Evolutionary conservation across 768 basidiomycete genomes (phyloP), one percentile per base, ranked within the genome.

Genomic region (Boletus subcaerulescens): DNA sequence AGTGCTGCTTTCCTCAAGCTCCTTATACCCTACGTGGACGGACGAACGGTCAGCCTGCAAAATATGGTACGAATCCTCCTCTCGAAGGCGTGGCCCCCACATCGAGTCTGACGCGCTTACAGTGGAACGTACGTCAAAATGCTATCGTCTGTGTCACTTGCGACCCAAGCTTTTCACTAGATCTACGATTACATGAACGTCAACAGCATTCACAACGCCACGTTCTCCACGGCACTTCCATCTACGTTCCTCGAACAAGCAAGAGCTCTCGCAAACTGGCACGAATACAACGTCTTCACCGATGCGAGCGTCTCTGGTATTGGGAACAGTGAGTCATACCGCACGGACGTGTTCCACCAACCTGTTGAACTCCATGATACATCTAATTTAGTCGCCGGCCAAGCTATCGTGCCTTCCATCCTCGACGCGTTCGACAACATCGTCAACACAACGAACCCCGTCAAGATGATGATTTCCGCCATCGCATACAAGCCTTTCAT

Each of bases 401-500:
- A 77, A 35, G 77, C 87, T 0, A 76, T 90, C 57, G 63, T 86
- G 5, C 84, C 87, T 0, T 76, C 78, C 8, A 80, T 92, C 55
- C 57, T 89, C 13, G 61, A 73, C 33, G 79, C 80, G 8, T 73
- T 91, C 32, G 63, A 73, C 0, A 71, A 71, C 11, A 84, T 91
- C 67, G 71, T 71, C 9, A 77, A 83, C 59, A 42, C 69, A 4
- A 72, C 75, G 3, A 75, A 82, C 55, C 79, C 84, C 0, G 61
- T 84, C 52, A 84, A 85, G 65, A 63, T 92, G 40, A 68, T 76
- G 24, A 80, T 86, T 59, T 74, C 81, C 32, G 82, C 82, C 11
- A 76, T 85, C 48, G 78, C 87, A 0, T 91, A 91, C 75, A 90
- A 91, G 68, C 89, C 89, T 0, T 87, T 91, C 73, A 55, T 89